These are phyloP conservation scores for Hanseniaspora taiwanica DNA, from an alignment of 805 yeast genomes.

Conservation along the genomic window DNA sequence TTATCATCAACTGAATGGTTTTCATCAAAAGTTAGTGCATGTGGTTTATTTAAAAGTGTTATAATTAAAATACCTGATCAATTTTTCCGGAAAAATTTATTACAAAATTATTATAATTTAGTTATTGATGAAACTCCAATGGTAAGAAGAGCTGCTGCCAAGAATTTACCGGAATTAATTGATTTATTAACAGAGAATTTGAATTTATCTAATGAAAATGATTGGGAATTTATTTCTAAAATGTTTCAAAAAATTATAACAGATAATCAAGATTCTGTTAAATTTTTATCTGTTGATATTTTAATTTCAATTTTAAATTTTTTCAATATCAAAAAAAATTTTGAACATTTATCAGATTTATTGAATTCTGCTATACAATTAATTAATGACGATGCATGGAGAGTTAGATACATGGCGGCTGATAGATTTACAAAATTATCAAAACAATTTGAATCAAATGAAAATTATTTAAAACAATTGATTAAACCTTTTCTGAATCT, in stretches of 20 bases:
- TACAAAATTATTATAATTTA: slow-evolving; percentile 54
- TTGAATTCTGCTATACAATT: slow-evolving; percentile 54
- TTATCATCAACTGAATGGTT: slow-evolving; percentile 90
- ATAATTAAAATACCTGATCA: slow-evolving; percentile 42
- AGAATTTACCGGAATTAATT: slow-evolving; percentile 62
- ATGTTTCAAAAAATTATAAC: slow-evolving; percentile 69
- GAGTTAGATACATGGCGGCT: slow-evolving; percentile 97
- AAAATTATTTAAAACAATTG: slow-evolving; percentile 62
- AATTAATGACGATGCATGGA: slow-evolving; percentile 87
- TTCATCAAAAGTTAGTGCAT: slow-evolving; percentile 77
- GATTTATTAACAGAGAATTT: slow-evolving; percentile 40
- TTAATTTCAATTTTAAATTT: slow-evolving; percentile 68
- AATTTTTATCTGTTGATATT: slow-evolving; percentile 78
- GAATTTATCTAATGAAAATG: slow-evolving; percentile 36
- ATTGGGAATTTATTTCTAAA: slow-evolving; percentile 64
- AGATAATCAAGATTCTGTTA: slow-evolving; percentile 92
- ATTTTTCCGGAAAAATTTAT: slow-evolving; percentile 42
- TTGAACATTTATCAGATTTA: slow-evolving; percentile 47
- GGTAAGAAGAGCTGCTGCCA: slow-evolving; percentile 93
- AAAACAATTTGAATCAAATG: slow-evolving; percentile 65
- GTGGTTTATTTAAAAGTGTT: slow-evolving; percentile 73
- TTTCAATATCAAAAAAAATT: slow-evolving; percentile 45
- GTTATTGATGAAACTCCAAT: slow-evolving; percentile 90
- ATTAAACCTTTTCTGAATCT: not conserved
- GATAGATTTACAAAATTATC: slow-evolving; percentile 76